phyloP scores from a whole-genome alignment of 495 filamentous ascomycete species.

The Aspergillus avenaceus region DNA sequence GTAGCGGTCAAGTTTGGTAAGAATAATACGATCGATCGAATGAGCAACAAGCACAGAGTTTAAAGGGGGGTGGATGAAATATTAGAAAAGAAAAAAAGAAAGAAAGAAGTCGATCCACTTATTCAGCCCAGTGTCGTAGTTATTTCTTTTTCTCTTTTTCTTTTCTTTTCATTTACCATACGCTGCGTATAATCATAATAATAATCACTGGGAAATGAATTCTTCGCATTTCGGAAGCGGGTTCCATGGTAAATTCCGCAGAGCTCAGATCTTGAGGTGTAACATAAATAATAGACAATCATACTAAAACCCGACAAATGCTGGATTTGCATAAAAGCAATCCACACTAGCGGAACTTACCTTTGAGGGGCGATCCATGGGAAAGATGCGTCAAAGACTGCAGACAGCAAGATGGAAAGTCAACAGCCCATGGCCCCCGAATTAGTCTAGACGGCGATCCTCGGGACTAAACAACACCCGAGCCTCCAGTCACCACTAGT shows the following conservation, averaged over 20 bases:
- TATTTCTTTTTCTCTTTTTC: too few relatives aligned
- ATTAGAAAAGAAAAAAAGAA: background rate
- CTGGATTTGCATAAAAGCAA: background rate
- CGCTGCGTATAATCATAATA: too few relatives aligned
- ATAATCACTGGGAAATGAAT: background rate
- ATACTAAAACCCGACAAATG: background rate
- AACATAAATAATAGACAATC: background rate
- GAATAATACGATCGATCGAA: background rate
- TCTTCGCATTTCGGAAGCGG: background rate
- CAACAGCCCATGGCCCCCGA: background rate
- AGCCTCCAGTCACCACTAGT: background rate
- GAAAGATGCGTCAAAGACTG: background rate
- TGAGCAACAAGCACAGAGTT: background rate
- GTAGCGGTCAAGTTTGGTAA: background rate
- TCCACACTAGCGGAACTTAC: background rate
- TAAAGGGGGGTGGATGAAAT: background rate
- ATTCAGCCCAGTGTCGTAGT: too few relatives aligned
- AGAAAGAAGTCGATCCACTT: background rate
- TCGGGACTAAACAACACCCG: conserved; percentile 1
- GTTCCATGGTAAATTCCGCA: background rate
- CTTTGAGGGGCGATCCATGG: conserved; percentile 6
- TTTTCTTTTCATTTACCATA: too few relatives aligned
- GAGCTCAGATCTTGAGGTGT: background rate
- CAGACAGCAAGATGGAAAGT: background rate
- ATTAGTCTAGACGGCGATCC: conserved; percentile 6